Conservation (phyloP, 129 eudicot genomes). For the Escallonia rubra region DNA sequence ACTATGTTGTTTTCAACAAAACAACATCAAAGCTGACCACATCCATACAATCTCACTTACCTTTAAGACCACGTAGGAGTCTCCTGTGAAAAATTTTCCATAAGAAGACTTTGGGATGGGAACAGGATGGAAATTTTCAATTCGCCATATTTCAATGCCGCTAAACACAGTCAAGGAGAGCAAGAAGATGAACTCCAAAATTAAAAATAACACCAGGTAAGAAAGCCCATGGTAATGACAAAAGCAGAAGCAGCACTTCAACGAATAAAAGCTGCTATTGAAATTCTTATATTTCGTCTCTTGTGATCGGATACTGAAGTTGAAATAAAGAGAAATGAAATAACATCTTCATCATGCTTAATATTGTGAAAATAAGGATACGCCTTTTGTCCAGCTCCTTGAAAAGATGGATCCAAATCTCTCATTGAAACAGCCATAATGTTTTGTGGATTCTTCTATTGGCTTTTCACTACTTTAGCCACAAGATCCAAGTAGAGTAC, state of each 20-base stretch:
- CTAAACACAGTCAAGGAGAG: constrained; percentile 54
- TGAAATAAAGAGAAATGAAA: not conserved
- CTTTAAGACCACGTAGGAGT: constrained; percentile 85
- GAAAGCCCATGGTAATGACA: not conserved
- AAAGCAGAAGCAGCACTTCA: not conserved
- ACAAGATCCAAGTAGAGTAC: constrained; percentile 14
- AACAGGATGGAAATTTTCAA: constrained; percentile 80
- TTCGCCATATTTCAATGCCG: constrained; percentile 95
- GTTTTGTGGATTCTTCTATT: constrained; percentile 15
- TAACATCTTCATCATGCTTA: constrained; percentile 2
- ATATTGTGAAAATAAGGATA: constrained; percentile 47
- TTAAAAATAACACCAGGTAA: not conserved
- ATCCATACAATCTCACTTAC: constrained; percentile 18
- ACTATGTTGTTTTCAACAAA: no score
- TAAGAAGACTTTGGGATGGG: constrained; percentile 54
- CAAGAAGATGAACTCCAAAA: constrained; percentile 8
- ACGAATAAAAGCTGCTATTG: not conserved
- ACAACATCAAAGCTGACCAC: no score
- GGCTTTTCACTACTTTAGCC: constrained; percentile 17
- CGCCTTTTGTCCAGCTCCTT: constrained; percentile 96
- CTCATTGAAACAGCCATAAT: constrained; percentile 76
- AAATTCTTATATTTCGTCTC: not conserved
- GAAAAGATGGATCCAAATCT: constrained; percentile 94
- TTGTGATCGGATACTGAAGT: not conserved
- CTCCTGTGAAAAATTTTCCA: constrained; percentile 90